These are phyloP conservation scores for Magnolia sinica DNA, from an alignment of 164 flowering plant species.

Conservation along the genomic window DNA sequence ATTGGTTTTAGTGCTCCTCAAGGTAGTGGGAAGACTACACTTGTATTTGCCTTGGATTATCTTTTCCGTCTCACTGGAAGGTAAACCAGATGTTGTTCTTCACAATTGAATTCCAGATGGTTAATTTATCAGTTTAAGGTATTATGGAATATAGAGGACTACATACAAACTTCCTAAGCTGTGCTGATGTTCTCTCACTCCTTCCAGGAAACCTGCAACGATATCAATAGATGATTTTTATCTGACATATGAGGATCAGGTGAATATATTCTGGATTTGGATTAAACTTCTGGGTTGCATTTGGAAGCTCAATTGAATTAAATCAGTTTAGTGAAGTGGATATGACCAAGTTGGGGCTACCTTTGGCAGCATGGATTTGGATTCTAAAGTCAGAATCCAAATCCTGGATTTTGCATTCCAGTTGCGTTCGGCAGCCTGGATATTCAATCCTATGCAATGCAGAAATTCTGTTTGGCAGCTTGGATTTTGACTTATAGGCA, in stretches of 20 bases:
- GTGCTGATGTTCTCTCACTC: not conserved
- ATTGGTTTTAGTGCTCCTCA: constrained; percentile 99
- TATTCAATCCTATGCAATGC: no score
- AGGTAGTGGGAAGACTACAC: constrained; percentile 99
- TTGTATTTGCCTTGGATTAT: constrained; percentile 80
- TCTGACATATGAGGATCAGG: constrained; percentile 89
- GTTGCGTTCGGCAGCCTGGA: no score
- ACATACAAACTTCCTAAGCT: not conserved
- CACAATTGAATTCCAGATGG: not conserved
- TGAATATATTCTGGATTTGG: constrained; percentile 17
- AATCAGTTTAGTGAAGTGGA: not conserved
- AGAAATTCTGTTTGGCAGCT: no score
- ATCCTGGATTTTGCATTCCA: no score
- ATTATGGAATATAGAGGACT: not conserved
- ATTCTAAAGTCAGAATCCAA: no score
- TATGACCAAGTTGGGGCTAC: not conserved
- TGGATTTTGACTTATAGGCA: no score
- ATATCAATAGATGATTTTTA: constrained; percentile 96
- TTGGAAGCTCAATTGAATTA: not conserved
- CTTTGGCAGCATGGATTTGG: no score
- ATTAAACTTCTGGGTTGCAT: not conserved
- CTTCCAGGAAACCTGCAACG: constrained; percentile 70
- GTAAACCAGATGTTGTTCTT: constrained; percentile 27
- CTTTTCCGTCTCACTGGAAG: constrained; percentile 68
- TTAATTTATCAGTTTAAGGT: not conserved